Base-by-base conservation (phyloP, 371 early-diverging fungal species). In the Cokeromyces recurvatus region DNA sequence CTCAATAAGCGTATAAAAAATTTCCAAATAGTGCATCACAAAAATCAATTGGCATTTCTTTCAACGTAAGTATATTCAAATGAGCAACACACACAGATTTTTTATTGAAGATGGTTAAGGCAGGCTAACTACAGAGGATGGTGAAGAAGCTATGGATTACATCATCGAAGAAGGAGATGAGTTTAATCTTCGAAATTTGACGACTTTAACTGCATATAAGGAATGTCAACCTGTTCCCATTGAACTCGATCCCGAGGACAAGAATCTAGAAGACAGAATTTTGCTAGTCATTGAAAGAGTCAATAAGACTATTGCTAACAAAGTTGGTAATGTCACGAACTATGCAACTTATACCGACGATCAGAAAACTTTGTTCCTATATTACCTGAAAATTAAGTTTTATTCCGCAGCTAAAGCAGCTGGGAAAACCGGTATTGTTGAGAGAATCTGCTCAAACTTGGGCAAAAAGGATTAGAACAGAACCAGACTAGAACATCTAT, bases 101-200 rank as follows among this genome's bases (percentile, higher is more conserved):
- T 40, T 34, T n/a, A 51, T 32, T 11, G 43, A 51, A 45, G 45
- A 51, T 17, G 34, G 52, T 22, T 21, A 23, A 38, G 44, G 43
- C 0, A 22, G 23, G 16, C 37, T 51, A 11, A 51, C 44, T 23
- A 39, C 45, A 34, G 35, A 50, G 27, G 45, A 51, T 17, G 40
- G 52, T 24, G 39, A 22, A 16, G 35, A 51, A 16, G 45, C 51
- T 8, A 43, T 51, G 37, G 38, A 44, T 11, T 43, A 38, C 43
- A 51, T 43, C 15, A 19, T 43, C 43, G 37, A 43, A 2, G 43
- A 50, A 43, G 50, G 50, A 27, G 15, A 43, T 14, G 20, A 41
- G 15, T 34, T 34, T 34, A 34, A 34, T n/a, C 35, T 34, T 15
- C 9, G 35, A 24, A 43, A 51, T n/a, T 51, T 38, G 17, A 50